Evolutionary conservation across 2,329 filamentous ascomycete genomes (phyloP).

Genomic region (Botrytis paeoniae): DNA sequence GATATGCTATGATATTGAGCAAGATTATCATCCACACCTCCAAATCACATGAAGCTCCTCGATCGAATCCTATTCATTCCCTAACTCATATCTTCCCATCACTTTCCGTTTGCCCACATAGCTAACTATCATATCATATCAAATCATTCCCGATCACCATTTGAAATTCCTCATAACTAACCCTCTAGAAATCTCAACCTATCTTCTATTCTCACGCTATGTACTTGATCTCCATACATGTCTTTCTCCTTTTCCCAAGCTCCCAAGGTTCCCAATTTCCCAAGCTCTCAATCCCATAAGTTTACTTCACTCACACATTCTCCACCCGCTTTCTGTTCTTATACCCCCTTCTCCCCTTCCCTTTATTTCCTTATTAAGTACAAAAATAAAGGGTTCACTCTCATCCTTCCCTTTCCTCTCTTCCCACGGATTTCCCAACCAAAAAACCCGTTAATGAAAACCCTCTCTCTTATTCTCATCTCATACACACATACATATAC

Average conservation of each 20-base stretch:
- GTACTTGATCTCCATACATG: no score
- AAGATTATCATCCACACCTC: not conserved
- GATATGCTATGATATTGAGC: no score
- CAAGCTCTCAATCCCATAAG: no score
- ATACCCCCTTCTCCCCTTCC: fast-evolving
- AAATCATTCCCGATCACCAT: not conserved
- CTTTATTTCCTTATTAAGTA: no score
- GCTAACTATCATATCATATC: not conserved
- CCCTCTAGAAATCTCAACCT: not conserved
- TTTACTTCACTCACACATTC: no score
- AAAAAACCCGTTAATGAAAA: no score
- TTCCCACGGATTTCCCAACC: no score
- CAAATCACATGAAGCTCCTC: not conserved
- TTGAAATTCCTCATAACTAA: not conserved
- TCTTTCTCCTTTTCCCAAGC: not conserved
- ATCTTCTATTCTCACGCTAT: not conserved
- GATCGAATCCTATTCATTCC: not conserved
- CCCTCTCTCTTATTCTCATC: not conserved
- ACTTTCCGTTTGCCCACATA: not conserved
- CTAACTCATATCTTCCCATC: not conserved
- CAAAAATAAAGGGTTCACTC: no score
- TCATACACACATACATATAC: fast-evolving
- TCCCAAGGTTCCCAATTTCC: no score
- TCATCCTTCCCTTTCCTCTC: no score
- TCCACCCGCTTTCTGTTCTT: no score